phyloP scores from a whole-genome alignment of 2,329 filamentous ascomycete species.

The Zymoseptoria pseudotritici region DNA sequence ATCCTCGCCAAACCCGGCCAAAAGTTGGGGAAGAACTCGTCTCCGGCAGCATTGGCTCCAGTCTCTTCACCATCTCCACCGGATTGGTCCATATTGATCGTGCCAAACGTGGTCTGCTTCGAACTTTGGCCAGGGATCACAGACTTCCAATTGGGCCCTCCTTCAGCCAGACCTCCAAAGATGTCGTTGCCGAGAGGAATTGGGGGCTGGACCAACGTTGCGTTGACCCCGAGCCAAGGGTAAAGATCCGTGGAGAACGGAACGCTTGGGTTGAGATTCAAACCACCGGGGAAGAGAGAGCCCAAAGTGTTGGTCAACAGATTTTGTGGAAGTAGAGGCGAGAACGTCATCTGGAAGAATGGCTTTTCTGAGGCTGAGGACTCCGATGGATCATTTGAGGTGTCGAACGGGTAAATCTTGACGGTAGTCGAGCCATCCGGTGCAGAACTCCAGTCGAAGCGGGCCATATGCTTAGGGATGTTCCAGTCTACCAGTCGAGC shows the following conservation, averaged over 20 bases:
- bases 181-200: constrained; percentile 1
- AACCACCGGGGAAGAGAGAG: constrained; percentile 1
- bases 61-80: background rate
- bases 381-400: background rate
- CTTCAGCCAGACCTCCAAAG: constrained; percentile 2
- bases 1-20: background rate
- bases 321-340: background rate
- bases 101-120: background rate
- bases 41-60: background rate
- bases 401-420: constrained; percentile 3
- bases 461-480: constrained; percentile 10
- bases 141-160: background rate
- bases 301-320: constrained; percentile 3
- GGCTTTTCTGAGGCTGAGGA: background rate
- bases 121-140: background rate
- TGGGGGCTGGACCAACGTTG: constrained; percentile 4
- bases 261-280: constrained; percentile 4
- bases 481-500: constrained; percentile 6
- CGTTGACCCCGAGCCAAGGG: constrained; percentile 2
- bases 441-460: constrained; percentile 7
- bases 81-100: background rate
- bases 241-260: constrained; percentile 1
- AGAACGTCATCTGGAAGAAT: constrained; percentile 5
- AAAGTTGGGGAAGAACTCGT: background rate
- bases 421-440: constrained; percentile 2